Conservation (phyloP, 257 asterid genomes). For the Thymus mandschuricus region DNA sequence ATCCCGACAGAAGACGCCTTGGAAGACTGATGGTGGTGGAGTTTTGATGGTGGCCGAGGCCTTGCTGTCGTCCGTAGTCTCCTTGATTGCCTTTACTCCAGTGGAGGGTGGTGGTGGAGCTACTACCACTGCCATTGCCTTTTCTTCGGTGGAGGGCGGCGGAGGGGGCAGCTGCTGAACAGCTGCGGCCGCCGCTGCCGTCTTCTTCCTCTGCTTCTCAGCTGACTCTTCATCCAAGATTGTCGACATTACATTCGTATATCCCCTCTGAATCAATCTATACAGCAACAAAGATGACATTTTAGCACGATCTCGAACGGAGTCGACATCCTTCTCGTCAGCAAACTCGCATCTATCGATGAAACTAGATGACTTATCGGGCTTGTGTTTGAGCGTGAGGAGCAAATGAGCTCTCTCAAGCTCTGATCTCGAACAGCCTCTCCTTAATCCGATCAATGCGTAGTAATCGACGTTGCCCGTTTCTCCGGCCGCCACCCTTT, state of each 20-base stretch:
- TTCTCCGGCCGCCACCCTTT: conserved; percentile 85
- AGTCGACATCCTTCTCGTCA: conserved; percentile 70
- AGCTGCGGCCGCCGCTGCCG: conserved; percentile 39
- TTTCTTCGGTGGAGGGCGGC: conserved; percentile 14
- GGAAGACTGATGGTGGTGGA: conserved; percentile 56
- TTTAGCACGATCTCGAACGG: conserved; percentile 73
- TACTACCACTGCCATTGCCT: conserved; percentile 5
- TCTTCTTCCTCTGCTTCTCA: conserved; percentile 72
- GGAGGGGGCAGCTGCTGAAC: conserved; percentile 37
- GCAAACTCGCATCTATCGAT: conserved; percentile 84
- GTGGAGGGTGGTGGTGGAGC: background rate
- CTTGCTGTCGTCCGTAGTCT: conserved; percentile 36
- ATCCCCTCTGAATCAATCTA: conserved; percentile 92
- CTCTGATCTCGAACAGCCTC: conserved; percentile 88
- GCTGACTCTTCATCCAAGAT: conserved; percentile 73
- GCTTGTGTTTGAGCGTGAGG: conserved; percentile 78
- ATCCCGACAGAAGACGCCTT: conserved; percentile 94
- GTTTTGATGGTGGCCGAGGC: conserved; percentile 24
- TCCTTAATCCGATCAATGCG: conserved; percentile 73
- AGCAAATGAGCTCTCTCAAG: conserved; percentile 86
- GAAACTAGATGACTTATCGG: conserved; percentile 73
- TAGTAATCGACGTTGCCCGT: conserved; percentile 78
- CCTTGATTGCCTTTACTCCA: too few species aligned
- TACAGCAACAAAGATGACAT: conserved; percentile 78
- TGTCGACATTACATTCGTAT: conserved; percentile 56